phyloP scores from a whole-genome alignment of 169 alveolate genomes.

The Amoebophrya sp. region DNA sequence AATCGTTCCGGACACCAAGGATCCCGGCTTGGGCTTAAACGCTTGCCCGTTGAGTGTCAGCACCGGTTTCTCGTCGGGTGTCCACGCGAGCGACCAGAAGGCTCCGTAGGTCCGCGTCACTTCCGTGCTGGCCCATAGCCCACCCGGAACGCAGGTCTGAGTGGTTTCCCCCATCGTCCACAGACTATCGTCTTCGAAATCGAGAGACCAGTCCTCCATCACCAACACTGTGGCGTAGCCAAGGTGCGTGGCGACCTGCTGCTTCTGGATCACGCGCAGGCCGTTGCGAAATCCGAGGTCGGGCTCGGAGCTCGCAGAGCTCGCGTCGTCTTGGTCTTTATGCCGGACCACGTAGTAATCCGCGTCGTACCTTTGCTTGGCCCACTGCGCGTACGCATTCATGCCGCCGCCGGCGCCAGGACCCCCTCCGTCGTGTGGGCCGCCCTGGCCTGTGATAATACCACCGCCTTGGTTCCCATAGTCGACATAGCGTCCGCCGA shows the following conservation, averaged over 20 bases:
- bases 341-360: too few species aligned
- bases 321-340: neutral
- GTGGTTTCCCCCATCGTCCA: too few species aligned
- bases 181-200: neutral
- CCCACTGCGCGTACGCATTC: too few species aligned
- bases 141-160: neutral
- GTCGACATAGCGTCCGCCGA: neutral
- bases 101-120: neutral
- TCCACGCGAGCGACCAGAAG: neutral
- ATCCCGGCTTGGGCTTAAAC: neutral
- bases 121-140: neutral
- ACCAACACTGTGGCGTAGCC: neutral
- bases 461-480: neutral
- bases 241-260: neutral
- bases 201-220: neutral
- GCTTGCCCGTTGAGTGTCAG: neutral
- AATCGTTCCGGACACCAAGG: neutral
- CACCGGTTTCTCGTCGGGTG: neutral
- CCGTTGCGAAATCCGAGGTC: neutral
- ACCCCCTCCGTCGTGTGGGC: neutral
- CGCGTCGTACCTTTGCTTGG: too few species aligned
- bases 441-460: neutral
- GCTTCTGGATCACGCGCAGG: neutral
- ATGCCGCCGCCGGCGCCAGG: too few species aligned
- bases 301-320: neutral